These are phyloP conservation scores for Panus rudis DNA, from an alignment of 768 basidiomycete species.

Conservation along the genomic window DNA sequence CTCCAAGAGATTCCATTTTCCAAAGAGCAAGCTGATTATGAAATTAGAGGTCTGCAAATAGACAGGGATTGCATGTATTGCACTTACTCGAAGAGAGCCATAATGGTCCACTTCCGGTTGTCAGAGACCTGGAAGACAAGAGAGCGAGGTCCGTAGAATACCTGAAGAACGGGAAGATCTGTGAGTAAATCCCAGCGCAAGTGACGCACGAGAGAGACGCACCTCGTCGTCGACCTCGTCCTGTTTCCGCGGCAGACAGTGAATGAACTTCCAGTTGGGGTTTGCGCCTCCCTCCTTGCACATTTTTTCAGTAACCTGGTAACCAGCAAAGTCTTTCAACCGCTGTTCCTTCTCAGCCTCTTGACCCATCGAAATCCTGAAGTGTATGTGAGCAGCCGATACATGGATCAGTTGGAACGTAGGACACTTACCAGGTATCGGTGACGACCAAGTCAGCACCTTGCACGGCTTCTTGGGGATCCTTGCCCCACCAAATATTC, in stretches of 20 bases:
- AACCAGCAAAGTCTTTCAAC: constrained; percentile 81
- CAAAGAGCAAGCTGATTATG: constrained; percentile 29
- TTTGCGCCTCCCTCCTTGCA: constrained; percentile 78
- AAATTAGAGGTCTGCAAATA: constrained; percentile 12
- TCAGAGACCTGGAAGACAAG: constrained; percentile 92
- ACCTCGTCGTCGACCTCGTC: constrained; percentile 96
- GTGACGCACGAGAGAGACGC: constrained; percentile 8
- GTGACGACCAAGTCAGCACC: constrained; percentile 94
- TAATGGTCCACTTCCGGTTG: constrained; percentile 96
- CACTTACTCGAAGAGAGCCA: constrained; percentile 84
- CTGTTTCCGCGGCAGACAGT: constrained; percentile 88
- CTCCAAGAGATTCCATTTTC: constrained; percentile 29
- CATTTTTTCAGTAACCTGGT: constrained; percentile 87
- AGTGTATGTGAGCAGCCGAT: not conserved
- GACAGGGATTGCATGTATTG: constrained; percentile 5
- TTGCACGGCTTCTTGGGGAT: constrained; percentile 81
- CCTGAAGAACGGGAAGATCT: constrained; percentile 33
- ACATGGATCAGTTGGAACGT: not conserved
- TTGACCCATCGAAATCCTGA: constrained; percentile 98
- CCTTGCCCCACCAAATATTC: constrained; percentile 63
- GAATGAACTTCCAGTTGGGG: constrained; percentile 88
- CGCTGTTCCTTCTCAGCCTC: constrained; percentile 89
- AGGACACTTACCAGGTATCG: constrained; percentile 76
- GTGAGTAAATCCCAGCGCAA: constrained; percentile 3
- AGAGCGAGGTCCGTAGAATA: constrained; percentile 89